Conservation (phyloP, 176 grass and related monocot species). For the Aegilops speltoides region DNA sequence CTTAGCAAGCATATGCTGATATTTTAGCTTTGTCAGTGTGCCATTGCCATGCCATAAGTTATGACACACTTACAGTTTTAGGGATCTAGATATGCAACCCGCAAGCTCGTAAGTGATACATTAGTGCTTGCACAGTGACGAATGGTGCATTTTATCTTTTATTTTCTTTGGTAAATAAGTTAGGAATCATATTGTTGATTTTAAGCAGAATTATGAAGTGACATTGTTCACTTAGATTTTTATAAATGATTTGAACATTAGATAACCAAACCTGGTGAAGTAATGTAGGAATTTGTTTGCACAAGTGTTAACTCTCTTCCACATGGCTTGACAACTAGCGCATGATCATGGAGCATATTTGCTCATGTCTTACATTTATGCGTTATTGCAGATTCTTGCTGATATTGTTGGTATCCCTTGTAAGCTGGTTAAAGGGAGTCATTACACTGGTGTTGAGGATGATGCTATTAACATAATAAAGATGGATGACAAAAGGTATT, state of each 20-base stretch:
- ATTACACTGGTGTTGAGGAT: constrained; percentile 92
- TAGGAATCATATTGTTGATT: constrained; percentile 13
- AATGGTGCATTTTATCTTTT: neutral
- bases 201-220: constrained; percentile 11
- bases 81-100: neutral
- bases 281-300: constrained; percentile 4
- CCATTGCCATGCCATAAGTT: neutral
- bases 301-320: constrained; percentile 23
- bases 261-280: constrained; percentile 5
- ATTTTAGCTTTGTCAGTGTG: neutral
- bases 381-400: constrained; percentile 79
- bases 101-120: neutral
- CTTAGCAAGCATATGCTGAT: neutral
- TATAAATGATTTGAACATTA: constrained; percentile 9
- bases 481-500: constrained; percentile 72
- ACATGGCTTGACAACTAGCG: neutral
- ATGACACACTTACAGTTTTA: neutral
- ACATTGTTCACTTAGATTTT: neutral
- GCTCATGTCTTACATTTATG: constrained; percentile 9
- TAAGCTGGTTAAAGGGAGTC: constrained; percentile 91
- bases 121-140: neutral
- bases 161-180: constrained; percentile 9
- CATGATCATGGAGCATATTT: constrained; percentile 23
- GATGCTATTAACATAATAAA: constrained; percentile 94
- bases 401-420: constrained; percentile 95